Evolutionary conservation across 2,329 filamentous ascomycete species (phyloP), one percentile per base, ranked within the genome.

Genomic region (Talaromyces sp.): DNA sequence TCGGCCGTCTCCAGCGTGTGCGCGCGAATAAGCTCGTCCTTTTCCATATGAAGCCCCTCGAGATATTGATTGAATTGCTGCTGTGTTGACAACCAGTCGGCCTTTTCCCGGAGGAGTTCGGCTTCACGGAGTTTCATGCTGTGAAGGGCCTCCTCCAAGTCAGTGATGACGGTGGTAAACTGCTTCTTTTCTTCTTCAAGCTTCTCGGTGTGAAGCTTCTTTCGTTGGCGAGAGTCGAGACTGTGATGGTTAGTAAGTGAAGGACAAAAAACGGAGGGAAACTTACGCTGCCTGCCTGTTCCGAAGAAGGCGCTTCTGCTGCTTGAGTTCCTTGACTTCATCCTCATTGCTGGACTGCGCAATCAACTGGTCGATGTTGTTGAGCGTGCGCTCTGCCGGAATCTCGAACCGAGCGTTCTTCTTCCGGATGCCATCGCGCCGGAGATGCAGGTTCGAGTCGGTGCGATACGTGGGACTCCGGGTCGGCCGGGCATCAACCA

Each of bases 401-500:
- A 99, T 99, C 71, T 97, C 93, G 76, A 97, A 97, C 67, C 93
- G 89, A 65, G 92, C 92, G 72, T 97, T 99, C 88, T 97, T 97
- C 87, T 99, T 99, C 70, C 94, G 86, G 75, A 97, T 95, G 63
- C 94, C 91, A 68, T 95, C 92, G 60, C 91, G 87, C 67, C 90
- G 85, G 57, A 85, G 78, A 63, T 86, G 83, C 74, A 90, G 80
- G 59, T 92, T 88, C 63, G 92, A 91, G 78, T 90, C 89, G 58
- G 74, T 67, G 84, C 89, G 71, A 86, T 85, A 75, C 59, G 84
- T 81, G 29, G 90, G 85, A 75, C 85, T 92, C 72, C 84, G 84
- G 48, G 86, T 70, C 70, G 82, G 74, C 78, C 84, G 71, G 68
- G 65, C 80, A 74, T 81, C 85, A 69, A 74, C 68, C 57, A 75